Conservation (phyloP, 768 basidiomycete genomes). For the Fomitopsis serialis region DNA sequence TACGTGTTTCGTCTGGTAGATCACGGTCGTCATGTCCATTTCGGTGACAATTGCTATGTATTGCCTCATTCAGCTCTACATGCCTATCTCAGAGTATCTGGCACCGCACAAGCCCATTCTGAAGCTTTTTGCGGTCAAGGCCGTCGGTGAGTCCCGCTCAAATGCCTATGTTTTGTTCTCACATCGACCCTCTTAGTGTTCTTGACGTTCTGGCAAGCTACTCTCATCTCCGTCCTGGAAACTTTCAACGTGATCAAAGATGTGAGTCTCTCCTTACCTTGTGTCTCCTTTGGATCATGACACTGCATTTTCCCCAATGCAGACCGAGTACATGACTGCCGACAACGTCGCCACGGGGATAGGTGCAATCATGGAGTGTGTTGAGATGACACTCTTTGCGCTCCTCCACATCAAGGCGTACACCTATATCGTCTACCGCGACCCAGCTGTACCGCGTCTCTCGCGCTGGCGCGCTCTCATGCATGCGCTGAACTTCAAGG, state of each 20-base stretch:
- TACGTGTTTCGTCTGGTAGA: constrained; percentile 33
- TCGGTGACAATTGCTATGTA: constrained; percentile 79
- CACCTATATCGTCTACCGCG: constrained; percentile 57
- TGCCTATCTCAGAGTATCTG: constrained; percentile 50
- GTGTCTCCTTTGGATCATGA: not conserved
- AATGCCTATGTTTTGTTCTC: not conserved
- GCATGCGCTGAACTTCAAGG: constrained; percentile 66
- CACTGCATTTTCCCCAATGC: constrained; percentile 4
- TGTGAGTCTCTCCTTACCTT: constrained; percentile 42
- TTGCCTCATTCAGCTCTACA: constrained; percentile 66
- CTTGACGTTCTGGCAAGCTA: constrained; percentile 75
- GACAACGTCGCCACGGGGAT: constrained; percentile 71
- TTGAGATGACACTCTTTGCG: constrained; percentile 73
- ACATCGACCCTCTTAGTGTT: constrained; percentile 37
- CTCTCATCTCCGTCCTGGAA: constrained; percentile 49
- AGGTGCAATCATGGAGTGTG: constrained; percentile 59
- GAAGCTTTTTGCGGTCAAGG: constrained; percentile 69
- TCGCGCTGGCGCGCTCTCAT: constrained; percentile 51
- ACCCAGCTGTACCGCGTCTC: constrained; percentile 32
- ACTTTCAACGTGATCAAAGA: constrained; percentile 59
- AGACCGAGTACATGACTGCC: constrained; percentile 68
- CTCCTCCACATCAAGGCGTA: constrained; percentile 71
- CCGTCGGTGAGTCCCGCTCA: constrained; percentile 44
- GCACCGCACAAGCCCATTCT: constrained; percentile 54
- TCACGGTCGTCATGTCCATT: constrained; percentile 54